Conservation (phyloP, 2,329 filamentous ascomycete species). For the Verruconis gallopava region DNA sequence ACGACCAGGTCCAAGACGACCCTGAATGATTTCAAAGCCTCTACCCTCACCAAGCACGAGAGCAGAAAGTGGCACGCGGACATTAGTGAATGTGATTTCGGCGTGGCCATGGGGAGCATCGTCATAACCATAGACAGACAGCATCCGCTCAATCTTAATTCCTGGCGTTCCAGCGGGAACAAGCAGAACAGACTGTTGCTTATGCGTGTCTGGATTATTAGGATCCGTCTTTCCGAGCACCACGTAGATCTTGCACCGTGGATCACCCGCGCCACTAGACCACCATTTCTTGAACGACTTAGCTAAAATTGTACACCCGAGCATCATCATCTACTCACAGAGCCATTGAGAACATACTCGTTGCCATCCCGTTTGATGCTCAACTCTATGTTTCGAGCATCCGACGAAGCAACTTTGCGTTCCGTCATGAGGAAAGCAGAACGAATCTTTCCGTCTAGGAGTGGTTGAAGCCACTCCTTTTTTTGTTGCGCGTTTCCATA, state of each 20-base stretch:
- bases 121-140: conserved; percentile 89
- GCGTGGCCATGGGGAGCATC: conserved; percentile 95
- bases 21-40: conserved; percentile 97
- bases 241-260: conserved; percentile 82
- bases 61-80: conserved; percentile 70
- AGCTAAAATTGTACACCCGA: no score
- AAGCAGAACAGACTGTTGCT: conserved; percentile 84
- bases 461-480: conserved; percentile 64
- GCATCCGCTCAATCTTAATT: conserved; percentile 86
- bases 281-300: conserved; percentile 98
- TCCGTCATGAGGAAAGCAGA: conserved; percentile 93
- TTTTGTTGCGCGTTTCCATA: conserved; percentile 82
- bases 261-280: conserved; percentile 91
- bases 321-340: no score
- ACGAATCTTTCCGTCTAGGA: conserved; percentile 74
- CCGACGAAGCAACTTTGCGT: conserved; percentile 76
- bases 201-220: conserved; percentile 62
- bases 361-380: conserved; percentile 71
- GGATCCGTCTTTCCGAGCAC: conserved; percentile 91
- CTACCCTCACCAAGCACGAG: conserved; percentile 86
- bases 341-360: conserved; percentile 82
- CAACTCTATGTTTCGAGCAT: conserved; percentile 86
- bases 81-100: conserved; percentile 79
- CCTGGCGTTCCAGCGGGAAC: conserved; percentile 78
- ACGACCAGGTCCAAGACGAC: conserved; percentile 83